These are phyloP conservation scores for Medicago ruthenica DNA, from an alignment of 306 rosid species.

Conservation along the genomic window DNA sequence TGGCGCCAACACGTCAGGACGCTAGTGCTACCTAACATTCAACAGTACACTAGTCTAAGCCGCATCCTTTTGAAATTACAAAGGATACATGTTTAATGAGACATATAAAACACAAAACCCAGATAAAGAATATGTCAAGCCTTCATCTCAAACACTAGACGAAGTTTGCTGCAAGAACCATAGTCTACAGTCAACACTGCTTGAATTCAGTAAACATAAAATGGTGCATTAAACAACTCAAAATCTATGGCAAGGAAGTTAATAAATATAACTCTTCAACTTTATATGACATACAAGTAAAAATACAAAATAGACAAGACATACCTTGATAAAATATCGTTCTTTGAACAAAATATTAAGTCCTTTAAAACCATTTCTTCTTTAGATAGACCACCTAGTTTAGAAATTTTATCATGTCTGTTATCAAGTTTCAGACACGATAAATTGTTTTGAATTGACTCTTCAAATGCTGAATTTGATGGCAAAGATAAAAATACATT, in stretches of 20 bases:
- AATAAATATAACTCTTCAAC: slow-evolving; percentile 3
- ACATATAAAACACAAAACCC: background rate
- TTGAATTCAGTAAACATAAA: slow-evolving; percentile 34
- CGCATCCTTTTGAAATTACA: background rate
- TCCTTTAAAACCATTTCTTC: slow-evolving; percentile 75
- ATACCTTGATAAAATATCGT: slow-evolving; percentile 71
- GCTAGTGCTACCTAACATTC: no score
- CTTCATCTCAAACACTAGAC: background rate
- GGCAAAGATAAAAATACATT: slow-evolving; percentile 61
- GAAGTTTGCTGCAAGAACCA: slow-evolving; percentile 11
- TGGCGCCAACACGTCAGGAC: no score
- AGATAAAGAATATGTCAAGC: background rate
- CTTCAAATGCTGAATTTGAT: slow-evolving; percentile 53
- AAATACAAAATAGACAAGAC: slow-evolving; percentile 36
- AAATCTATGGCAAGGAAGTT: slow-evolving; percentile 21
- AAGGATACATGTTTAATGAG: background rate
- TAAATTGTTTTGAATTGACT: slow-evolving; percentile 46
- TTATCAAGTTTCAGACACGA: slow-evolving; percentile 42
- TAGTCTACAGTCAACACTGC: slow-evolving; percentile 33
- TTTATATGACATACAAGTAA: slow-evolving; percentile 20
- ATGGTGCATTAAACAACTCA: slow-evolving; percentile 33
- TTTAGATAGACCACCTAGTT: slow-evolving; percentile 84
- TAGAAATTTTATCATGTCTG: slow-evolving; percentile 34
- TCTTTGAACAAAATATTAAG: slow-evolving; percentile 60
- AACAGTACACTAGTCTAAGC: no score